A percentile compares a stretch with the other conserved stretches of the same genome.
Conservation (phyloP, 2,329 filamentous ascomycete species). For the Talaromyces sp. region DNA sequence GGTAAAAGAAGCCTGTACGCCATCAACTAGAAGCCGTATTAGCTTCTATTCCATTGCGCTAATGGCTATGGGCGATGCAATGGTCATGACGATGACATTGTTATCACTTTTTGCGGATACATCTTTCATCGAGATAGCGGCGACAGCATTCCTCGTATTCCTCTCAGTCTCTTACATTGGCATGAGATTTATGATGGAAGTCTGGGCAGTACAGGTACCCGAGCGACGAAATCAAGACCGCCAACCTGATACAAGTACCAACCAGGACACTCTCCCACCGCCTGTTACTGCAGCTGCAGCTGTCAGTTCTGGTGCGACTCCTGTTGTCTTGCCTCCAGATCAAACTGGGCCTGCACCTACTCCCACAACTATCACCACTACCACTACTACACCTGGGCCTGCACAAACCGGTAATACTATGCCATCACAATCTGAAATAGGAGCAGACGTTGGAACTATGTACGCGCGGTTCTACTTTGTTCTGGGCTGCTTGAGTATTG, state of each 20-base stretch:
- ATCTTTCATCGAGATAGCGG: constrained; percentile 55
- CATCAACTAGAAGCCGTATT: constrained; percentile 61
- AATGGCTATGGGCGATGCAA: constrained; percentile 60
- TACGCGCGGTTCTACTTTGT: constrained; percentile 62
- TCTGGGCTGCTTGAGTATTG: constrained; percentile 55
- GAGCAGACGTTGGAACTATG: constrained; percentile 54
- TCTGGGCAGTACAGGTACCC: constrained; percentile 60
- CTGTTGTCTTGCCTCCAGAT: constrained; percentile 58
- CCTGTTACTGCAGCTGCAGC: constrained; percentile 49
- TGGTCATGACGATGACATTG: constrained; percentile 55
- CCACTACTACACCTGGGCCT: constrained; percentile 17
- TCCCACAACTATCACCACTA: constrained; percentile 28
- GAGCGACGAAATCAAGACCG: constrained; percentile 38
- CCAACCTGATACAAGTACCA: constrained; percentile 29
- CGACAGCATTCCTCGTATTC: constrained; percentile 57
- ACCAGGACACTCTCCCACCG: constrained; percentile 44
- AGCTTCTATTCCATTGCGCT: constrained; percentile 63
- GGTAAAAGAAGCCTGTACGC: constrained; percentile 63
- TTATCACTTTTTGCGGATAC: constrained; percentile 55
- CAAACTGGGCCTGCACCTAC: constrained; percentile 49
- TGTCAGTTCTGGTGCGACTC: constrained; percentile 49
- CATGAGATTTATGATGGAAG: constrained; percentile 64
- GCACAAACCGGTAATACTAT: constrained; percentile 22
- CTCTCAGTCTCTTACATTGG: constrained; percentile 61
- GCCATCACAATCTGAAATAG: constrained; percentile 33